These are phyloP conservation scores for Tetracladium setigerum DNA, from an alignment of 495 filamentous ascomycete genomes.

Conservation along the genomic window DNA sequence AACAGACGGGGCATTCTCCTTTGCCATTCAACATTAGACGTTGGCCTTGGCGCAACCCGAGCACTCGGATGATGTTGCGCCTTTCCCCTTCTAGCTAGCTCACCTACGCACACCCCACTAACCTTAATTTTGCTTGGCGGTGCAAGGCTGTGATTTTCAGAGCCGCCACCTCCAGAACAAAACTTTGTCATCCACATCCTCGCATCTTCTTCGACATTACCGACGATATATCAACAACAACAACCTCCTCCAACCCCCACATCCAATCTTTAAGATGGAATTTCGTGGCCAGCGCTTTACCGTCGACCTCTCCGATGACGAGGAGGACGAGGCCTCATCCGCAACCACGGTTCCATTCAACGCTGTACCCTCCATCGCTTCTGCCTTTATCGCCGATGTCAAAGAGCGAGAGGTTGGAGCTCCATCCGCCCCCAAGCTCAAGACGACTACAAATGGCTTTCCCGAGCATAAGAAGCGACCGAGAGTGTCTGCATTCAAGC, in stretches of 20 bases:
- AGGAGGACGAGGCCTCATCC: slow-evolving; percentile 13
- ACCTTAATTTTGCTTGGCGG: background rate
- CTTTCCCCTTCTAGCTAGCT: background rate
- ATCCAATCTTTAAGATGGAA: slow-evolving; percentile 35
- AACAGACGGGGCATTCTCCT: no score
- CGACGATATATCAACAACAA: no score
- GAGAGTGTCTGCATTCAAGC: slow-evolving; percentile 69
- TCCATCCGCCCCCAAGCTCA: slow-evolving; percentile 57
- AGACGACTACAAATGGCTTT: slow-evolving; percentile 62
- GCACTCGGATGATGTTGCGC: no score
- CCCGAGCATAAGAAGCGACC: slow-evolving; percentile 75
- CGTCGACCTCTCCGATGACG: slow-evolving; percentile 19
- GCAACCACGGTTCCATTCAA: slow-evolving; percentile 4
- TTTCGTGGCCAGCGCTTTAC: slow-evolving; percentile 52
- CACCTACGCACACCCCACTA: background rate
- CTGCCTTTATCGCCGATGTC: slow-evolving; percentile 64
- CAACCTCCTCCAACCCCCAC: no score
- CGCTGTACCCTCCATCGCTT: slow-evolving; percentile 15
- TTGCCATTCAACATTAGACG: no score
- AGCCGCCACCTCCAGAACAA: no score
- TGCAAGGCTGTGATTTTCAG: background rate
- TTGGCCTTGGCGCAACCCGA: no score
- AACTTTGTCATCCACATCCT: background rate
- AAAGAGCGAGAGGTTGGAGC: slow-evolving; percentile 57
- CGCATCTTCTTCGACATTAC: no score